Percentiles rank a stretch among this genome's conserved stretches.
phyloP scores from a whole-genome alignment of 768 basidiomycete genomes.

The Flagelloscypha sp. region DNA sequence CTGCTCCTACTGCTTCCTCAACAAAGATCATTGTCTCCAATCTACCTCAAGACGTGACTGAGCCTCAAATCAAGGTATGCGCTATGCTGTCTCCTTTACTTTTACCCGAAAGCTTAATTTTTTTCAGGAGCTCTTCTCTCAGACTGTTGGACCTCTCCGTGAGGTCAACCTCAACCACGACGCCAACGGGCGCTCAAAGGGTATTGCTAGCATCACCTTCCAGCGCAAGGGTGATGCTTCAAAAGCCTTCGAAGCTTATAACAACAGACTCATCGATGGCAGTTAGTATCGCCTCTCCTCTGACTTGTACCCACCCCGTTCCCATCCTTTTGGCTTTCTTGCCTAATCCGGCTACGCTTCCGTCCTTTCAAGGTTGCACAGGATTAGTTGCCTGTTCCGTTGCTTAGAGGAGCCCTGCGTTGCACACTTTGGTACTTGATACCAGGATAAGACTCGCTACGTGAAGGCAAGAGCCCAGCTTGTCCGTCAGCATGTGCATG shows the following conservation, averaged over 20 bases:
- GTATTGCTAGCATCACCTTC: constrained; percentile 83
- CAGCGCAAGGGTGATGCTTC: constrained; percentile 79
- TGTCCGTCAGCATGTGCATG: too few species aligned
- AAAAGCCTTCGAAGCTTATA: constrained; percentile 90
- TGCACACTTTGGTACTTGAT: too few species aligned
- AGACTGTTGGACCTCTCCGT: constrained; percentile 81
- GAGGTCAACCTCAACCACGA: constrained; percentile 85
- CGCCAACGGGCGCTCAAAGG: constrained; percentile 79
- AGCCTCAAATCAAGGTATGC: constrained; percentile 86
- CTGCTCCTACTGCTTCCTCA: constrained; percentile 32
- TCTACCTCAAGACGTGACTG: constrained; percentile 88
- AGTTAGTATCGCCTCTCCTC: constrained; percentile 86
- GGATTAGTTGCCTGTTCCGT: too few species aligned
- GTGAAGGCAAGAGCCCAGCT: too few species aligned
- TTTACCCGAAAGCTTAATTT: constrained; percentile 2
- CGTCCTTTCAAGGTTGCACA: too few species aligned
- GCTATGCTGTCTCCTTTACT: constrained; percentile 17
- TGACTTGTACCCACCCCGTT: constrained; percentile 28
- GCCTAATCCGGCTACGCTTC: constrained; percentile 8
- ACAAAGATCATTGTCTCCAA: constrained; percentile 97
- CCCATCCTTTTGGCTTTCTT: constrained; percentile 25
- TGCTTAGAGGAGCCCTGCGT: too few species aligned
- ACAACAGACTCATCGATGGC: constrained; percentile 99
- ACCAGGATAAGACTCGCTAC: too few species aligned
- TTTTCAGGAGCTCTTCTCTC: constrained; percentile 80